Evolutionary conservation across 2,329 filamentous ascomycete genomes (phyloP).

Genomic region (Neonectria hederae): DNA sequence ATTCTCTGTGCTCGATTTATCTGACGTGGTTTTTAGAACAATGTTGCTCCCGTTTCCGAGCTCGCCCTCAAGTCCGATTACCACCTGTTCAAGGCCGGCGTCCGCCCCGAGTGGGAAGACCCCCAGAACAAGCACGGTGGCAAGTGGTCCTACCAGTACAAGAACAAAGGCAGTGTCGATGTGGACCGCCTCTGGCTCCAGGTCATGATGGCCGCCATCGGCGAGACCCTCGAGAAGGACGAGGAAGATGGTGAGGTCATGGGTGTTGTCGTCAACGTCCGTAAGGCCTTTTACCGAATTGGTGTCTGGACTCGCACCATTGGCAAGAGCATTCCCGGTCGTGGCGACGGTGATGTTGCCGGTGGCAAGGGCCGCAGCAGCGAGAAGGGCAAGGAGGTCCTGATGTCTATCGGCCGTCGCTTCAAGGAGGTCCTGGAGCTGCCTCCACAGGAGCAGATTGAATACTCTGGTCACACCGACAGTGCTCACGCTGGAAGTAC

Average conservation of each 20-base stretch:
- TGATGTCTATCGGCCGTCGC: conserved; percentile 83
- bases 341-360: conserved; percentile 76
- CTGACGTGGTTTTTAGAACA: conserved; percentile 73
- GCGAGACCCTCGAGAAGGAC: conserved; percentile 92
- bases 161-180: conserved; percentile 90
- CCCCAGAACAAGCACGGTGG: conserved; percentile 98
- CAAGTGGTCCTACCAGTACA: conserved; percentile 99
- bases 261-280: conserved; percentile 98
- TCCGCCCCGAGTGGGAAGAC: conserved; percentile 99
- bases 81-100: conserved; percentile 97
- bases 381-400: conserved; percentile 86
- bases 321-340: conserved; percentile 81
- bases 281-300: conserved; percentile 97
- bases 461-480: conserved; percentile 97
- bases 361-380: conserved; percentile 79
- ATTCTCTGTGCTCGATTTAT: conserved; percentile 25
- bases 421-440: conserved; percentile 95
- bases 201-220: conserved; percentile 95
- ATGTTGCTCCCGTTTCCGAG: conserved; percentile 95
- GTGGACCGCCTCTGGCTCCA: conserved; percentile 98
- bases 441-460: conserved; percentile 78
- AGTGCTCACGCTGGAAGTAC: conserved; percentile 93
- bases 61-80: conserved; percentile 98
- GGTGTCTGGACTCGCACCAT: conserved; percentile 97
- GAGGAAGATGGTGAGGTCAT: conserved; percentile 95